phyloP scores from a whole-genome alignment of 257 asterid species.

The Nicotiana obtusifolia region DNA sequence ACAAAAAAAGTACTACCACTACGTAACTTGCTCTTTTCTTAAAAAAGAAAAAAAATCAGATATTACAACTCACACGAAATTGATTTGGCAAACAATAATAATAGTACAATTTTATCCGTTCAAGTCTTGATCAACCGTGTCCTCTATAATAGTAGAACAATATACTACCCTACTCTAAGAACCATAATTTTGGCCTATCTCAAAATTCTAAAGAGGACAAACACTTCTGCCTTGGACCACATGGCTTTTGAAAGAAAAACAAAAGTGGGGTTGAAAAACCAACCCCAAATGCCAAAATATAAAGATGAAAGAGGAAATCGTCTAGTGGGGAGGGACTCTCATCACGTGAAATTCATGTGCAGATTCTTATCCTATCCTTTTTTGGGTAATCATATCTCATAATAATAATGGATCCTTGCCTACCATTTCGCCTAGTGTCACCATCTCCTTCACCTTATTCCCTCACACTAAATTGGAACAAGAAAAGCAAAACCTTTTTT shows the following conservation, averaged over 20 bases:
- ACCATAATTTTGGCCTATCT: neutral
- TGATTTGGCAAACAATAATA: neutral
- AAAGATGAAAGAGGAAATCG: neutral
- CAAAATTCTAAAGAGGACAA: neutral
- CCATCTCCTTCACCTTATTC: neutral
- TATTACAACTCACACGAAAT: neutral
- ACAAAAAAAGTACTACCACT: neutral
- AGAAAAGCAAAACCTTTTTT: neutral
- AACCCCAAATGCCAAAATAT: neutral
- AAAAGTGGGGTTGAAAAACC: neutral
- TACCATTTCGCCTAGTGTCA: constrained; percentile 20
- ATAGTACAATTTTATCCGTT: neutral
- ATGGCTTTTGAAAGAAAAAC: neutral
- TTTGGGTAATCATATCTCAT: neutral
- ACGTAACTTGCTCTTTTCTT: neutral
- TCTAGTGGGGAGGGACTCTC: neutral
- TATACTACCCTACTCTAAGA: neutral
- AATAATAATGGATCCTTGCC: neutral
- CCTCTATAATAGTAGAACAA: neutral
- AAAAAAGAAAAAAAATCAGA: neutral
- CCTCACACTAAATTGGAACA: neutral
- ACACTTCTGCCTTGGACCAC: neutral
- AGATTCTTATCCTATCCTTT: constrained; percentile 14
- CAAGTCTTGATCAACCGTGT: neutral
- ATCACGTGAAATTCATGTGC: constrained; percentile 23